A percentile compares a stretch with the other conserved stretches of the same genome.
These are phyloP conservation scores for Bretziella fagacearum DNA, from an alignment of 2,329 filamentous ascomycete genomes.

Conservation along the genomic window DNA sequence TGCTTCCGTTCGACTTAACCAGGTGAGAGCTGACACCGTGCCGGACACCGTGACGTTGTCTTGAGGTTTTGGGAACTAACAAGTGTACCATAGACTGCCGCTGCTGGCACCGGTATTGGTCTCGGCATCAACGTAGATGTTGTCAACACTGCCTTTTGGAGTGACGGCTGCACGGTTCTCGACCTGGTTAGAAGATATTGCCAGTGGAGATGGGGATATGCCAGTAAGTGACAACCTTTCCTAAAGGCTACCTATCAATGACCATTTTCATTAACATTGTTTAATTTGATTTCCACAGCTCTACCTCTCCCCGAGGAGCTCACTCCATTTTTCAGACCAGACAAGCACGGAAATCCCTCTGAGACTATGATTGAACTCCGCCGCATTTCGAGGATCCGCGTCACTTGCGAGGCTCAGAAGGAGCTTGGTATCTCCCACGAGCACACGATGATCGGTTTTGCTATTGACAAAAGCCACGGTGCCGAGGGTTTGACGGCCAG, in stretches of 20 bases:
- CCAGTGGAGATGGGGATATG: background rate
- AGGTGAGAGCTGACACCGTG: conserved; percentile 21
- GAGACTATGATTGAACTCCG: conserved; percentile 31
- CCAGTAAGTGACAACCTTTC: too few species aligned
- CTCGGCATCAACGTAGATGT: conserved; percentile 81
- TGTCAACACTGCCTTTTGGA: conserved; percentile 82
- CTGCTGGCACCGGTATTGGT: conserved; percentile 30
- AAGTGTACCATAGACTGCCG: background rate
- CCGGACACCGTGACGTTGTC: too few species aligned
- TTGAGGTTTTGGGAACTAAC: background rate
- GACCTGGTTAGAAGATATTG: background rate
- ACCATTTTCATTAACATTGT: too few species aligned
- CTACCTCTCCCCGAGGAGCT: background rate
- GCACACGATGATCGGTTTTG: conserved; percentile 36
- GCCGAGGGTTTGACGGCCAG: conserved; percentile 31
- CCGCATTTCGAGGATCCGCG: conserved; percentile 37
- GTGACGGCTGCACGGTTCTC: background rate
- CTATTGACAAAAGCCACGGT: conserved; percentile 29
- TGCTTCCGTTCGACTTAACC: conserved; percentile 61
- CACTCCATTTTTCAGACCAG: background rate
- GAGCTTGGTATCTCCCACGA: conserved; percentile 27
- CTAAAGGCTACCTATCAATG: too few species aligned
- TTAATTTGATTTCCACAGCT: too few species aligned
- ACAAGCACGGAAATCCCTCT: background rate
- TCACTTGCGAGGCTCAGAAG: conserved; percentile 36